Base-by-base conservation (phyloP, 1,139 yeast genomes). In the Pneumocystis canis region DNA sequence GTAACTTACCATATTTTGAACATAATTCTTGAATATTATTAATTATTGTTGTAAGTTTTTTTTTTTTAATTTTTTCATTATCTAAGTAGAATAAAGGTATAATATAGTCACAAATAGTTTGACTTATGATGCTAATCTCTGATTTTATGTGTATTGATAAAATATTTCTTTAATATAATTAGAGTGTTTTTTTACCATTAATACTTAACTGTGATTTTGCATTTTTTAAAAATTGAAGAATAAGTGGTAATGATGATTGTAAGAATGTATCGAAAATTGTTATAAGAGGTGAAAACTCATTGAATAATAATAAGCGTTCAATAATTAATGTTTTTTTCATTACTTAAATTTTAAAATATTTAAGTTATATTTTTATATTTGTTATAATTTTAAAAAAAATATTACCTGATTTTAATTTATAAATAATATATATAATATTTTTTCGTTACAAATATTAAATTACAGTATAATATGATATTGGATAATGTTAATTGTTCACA, bases 201-300 rank as follows among this genome's bases (percentile, higher is more conserved):
- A 5, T 47, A 25, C 20, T 31, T 47, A 28, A 57, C 59, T 20
- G 30, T 9, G 25, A 35, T 57, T 57, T 57, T 39, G 59, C 59
- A 28, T 28, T 30, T 39, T 30, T 57, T 39, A 35, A 39, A 57
- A 57, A 57, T 28, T 57, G 41, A 57, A 11, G 30, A 57, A 57
- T 11, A 35, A 57, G 41, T 20, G 59, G 59, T n/a, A 16, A 35
- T 35, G 41, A 35, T 1, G 41, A 35, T 39, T 57, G 59, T 35
- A 39, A 35, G 25, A 57, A 28, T 57, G 59, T 57, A 57, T 57
- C 59, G 11, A 28, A 57, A 11, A 57, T 30, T 9, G 41, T 57
- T 39, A 57, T 39, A 35, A 57, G 59, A 35, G 59, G 59, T 39
- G 59, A 57, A 9, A 18, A 28, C 20, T 57, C 41, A 28, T 57